Evolutionary conservation across 305 asterid species (phyloP).

Genomic region (Solanum hybrid): DNA sequence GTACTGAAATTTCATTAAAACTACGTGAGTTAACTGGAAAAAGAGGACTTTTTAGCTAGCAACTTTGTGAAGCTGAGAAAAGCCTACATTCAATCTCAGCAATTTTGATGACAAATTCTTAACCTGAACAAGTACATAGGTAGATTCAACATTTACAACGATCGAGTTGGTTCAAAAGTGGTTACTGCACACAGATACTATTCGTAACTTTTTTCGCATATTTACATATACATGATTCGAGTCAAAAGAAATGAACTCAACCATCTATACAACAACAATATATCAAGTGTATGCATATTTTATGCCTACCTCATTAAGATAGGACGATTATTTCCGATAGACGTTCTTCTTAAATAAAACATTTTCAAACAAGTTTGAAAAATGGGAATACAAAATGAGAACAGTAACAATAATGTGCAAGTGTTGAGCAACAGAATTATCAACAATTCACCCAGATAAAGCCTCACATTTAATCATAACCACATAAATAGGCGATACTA

Average conservation of each 20-base stretch:
- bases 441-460: background rate
- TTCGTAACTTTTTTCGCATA: background rate
- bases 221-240: background rate
- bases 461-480: background rate
- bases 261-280: background rate
- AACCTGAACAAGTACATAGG: background rate
- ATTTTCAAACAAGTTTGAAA: background rate
- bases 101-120: background rate
- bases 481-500: background rate
- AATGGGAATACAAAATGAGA: background rate
- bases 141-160: background rate
- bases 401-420: background rate
- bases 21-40: background rate
- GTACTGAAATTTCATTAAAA: background rate
- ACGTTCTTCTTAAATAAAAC: background rate
- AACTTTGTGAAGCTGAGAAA: background rate
- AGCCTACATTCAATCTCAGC: background rate
- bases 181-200: background rate
- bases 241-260: background rate
- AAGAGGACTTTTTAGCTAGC: background rate
- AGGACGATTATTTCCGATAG: background rate
- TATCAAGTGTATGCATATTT: background rate
- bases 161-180: background rate
- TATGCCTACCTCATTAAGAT: background rate
- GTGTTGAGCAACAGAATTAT: background rate